phyloP scores from a whole-genome alignment of 139 green algal genomes.

The Zygnema circumcarinatum region DNA sequence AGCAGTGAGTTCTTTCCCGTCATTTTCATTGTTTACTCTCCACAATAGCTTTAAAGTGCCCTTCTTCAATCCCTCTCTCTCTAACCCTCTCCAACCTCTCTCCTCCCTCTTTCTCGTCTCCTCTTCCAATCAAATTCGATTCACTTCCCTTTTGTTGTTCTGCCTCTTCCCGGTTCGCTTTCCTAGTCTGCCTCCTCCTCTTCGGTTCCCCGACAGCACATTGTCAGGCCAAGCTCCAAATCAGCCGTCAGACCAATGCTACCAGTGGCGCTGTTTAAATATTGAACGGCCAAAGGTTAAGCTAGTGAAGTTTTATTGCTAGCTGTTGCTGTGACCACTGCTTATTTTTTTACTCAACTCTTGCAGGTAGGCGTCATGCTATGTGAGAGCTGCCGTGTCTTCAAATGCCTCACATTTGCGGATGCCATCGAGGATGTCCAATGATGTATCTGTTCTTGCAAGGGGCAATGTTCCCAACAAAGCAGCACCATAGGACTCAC shows the following conservation, averaged over 20 bases:
- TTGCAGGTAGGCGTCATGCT: conserved; percentile 10
- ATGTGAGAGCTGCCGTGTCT: conserved; percentile 17
- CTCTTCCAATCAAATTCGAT: neutral
- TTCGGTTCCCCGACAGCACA: too few species aligned
- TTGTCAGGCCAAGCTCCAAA: neutral
- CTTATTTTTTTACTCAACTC: neutral
- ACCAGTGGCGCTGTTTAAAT: neutral
- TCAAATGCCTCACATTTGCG: conserved; percentile 26
- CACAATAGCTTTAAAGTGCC: neutral
- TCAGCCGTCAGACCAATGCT: neutral
- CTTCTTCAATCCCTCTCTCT: neutral
- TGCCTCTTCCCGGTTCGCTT: too few species aligned
- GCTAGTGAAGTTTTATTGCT: neutral
- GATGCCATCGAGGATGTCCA: neutral
- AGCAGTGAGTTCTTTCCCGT: conserved; percentile 27
- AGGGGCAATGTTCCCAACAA: too few species aligned
- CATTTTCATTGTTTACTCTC: neutral
- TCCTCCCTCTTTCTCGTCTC: too few species aligned
- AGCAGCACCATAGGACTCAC: too few species aligned
- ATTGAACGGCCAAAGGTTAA: too few species aligned
- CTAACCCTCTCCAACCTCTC: too few species aligned
- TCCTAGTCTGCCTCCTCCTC: too few species aligned
- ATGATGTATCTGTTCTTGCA: too few species aligned
- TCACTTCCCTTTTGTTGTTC: neutral
- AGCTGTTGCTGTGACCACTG: neutral